Evolutionary conservation across 2,329 filamentous ascomycete genomes (phyloP), one percentile per base, ranked within the genome.

Genomic region (Aspergillus fischeri): DNA sequence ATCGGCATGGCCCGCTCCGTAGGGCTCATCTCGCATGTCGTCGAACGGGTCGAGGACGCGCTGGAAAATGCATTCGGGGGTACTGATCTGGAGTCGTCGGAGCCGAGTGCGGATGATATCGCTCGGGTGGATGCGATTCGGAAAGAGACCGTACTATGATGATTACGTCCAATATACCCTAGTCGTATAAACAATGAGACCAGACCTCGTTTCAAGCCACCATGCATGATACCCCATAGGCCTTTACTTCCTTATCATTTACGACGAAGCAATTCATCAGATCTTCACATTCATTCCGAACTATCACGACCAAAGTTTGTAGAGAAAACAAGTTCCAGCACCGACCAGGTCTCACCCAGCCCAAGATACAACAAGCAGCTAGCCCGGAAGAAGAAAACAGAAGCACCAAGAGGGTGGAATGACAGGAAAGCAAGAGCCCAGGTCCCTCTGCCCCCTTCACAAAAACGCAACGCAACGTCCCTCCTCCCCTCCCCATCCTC

Each of bases 1-100:
- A 55, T 68, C 10, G 73, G 73, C 1, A 73, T 70, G 63, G 66
- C 70, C 8, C 69, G 72, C 2, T 73, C 73, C 28, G 70, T 73
- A 3, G 71, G 69, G 2, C 28, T 75, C 35, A 62, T 75, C 27
- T 64, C 64, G 6, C 67, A 73, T 53, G 61, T 67, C 0, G 54
- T 74, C 42, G 67, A 72, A 44, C 71, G 73, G 48, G 70, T 75
- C n/a, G 73, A 75, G 54, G 69, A 73, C 38, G 61, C 61, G 2
- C 58, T 68, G 3, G 59, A 56, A 1, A 70, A 74, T 32, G 62
- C 63, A 1, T 74, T 69, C 62, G 68, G 63, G 1, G 48, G 60
- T 1, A 61, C 64, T 3, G 70, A 72, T 25, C 52, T 59, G 3
- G 70, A 71, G 44, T 21, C 71, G 21, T 55, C 63, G 45, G 63